phyloP scores from a whole-genome alignment of 306 rosid genomes.

The cucumber (Cucumis sativus) region Cucumber_9930_V3 NC_026659.2:12632501-12633000 shows the following conservation, averaged over 20 bases:
- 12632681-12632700: too few relatives aligned
- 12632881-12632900: background rate
- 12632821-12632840: background rate
- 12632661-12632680: too few relatives aligned
- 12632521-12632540: conserved; percentile 78
- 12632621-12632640: conserved; percentile 16
- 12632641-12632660: conserved; percentile 4
- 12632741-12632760: conserved; percentile 96
- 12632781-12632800: conserved; percentile 40
- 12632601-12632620: conserved; percentile 2
- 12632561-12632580: conserved; percentile 91
- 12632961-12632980: background rate
- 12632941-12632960: background rate
- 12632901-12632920: background rate
- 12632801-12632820: background rate
- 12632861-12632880: background rate
- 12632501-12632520: conserved; percentile 91
- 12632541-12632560: conserved; percentile 96
- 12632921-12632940: background rate
- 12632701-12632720: too few relatives aligned
- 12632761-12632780: conserved; percentile 54
- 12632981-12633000: conserved; percentile 19
- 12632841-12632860: background rate
- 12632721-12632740: conserved; percentile 43
- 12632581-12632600: conserved; percentile 74